Evolutionary conservation across 2,329 filamentous ascomycete species (phyloP), one percentile per base, ranked within the genome.

Genomic region (Xylaria sp.): DNA sequence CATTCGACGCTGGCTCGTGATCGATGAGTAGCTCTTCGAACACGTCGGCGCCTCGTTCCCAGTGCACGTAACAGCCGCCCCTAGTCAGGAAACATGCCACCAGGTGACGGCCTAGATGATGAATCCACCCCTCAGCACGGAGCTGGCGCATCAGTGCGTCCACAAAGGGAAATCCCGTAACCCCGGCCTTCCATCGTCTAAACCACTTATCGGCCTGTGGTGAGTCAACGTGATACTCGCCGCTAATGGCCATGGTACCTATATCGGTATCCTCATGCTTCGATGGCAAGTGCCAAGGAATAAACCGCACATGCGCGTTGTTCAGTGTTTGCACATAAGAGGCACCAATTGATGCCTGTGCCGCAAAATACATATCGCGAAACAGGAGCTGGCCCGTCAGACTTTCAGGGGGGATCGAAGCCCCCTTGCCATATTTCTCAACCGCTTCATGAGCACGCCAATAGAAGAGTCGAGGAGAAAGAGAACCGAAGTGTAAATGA

Each of bases 281-380:
- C 1, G 88, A 90, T 0, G 90, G 91, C 1, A 94, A 81, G 75
- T 93, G 91, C 92, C 92, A 94, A 3, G 91, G 91, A 16, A 94
- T 87, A 78, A 94, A 93, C n/a, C 91, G 86, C 47, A 88, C 91
- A 71, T 90, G 81, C 0, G 84, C 78, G 74, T 94, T 94, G 42
- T 87, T 86, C 58, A 86, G 82, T 0, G 90, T 90, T 74, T 92
- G 91, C 0, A 81, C 83, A 73, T 93, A 94, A 0, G 82, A 74
- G 37, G 86, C 83, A 0, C 92, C 92, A 1, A 93, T 81, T 0
- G 87, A 85, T 0, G 91, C 91, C 76, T 94, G 91, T 0, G 92
- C 91, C 16, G 87, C 91, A 73, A 94, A 94, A 79, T 94, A 94
- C 92, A 94, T 94, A 76, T 94, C 92, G 18, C 92, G 85, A 78